Evolutionary conservation across 2,329 filamentous ascomycete species (phyloP), one percentile per base, ranked within the genome.

Genomic region (Colletotrichum eleusines): DNA sequence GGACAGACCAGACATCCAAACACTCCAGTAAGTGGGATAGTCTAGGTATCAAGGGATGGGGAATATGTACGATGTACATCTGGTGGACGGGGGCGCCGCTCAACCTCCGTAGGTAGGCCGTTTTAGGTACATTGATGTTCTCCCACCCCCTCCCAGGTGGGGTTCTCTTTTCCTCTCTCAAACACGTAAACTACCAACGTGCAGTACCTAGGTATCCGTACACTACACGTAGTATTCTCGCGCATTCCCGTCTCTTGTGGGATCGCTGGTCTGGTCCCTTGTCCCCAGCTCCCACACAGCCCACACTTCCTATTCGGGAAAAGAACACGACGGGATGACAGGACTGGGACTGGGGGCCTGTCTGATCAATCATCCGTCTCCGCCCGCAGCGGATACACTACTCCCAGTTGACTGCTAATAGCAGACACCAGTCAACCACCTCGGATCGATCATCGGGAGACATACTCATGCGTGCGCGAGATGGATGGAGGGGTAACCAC

Each of bases 41-140:
- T 42, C 20, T 42, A 20, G 40, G 40, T 26, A 16, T 16, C 23
- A 42, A 20, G 63, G 68, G 58, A 63, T 66, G 63, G 51, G 57
- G 50, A 38, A 57, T 68, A 35, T 44, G 42, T 44, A 44, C n/a
- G n/a, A n/a, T n/a, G n/a, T n/a, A n/a, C n/a, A n/a, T n/a, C n/a
- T 70, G 73, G 54, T 57, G 35, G 35, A 63, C 68, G 59, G 68
- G 62, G 68, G 72, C 73, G 70, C 73, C 38, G 38, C 38, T 74
- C 71, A 75, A 74, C 75, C 76, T 78, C 77, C 76, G 75, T 78
- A 77, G 77, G 71, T 20, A 20, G 18, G 40, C 63, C 79, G 78
- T 80, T 80, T 80, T 79, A n/a, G n/a, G n/a, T n/a, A 79, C 76
- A 78, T 80, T 80, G 76, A 80, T 77, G 75, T 75, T 65, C 53